Evolutionary conservation across 176 grass and related monocot genomes (phyloP), one percentile per base, ranked within the genome.

Genomic region (Cenchrus purpureus): DNA sequence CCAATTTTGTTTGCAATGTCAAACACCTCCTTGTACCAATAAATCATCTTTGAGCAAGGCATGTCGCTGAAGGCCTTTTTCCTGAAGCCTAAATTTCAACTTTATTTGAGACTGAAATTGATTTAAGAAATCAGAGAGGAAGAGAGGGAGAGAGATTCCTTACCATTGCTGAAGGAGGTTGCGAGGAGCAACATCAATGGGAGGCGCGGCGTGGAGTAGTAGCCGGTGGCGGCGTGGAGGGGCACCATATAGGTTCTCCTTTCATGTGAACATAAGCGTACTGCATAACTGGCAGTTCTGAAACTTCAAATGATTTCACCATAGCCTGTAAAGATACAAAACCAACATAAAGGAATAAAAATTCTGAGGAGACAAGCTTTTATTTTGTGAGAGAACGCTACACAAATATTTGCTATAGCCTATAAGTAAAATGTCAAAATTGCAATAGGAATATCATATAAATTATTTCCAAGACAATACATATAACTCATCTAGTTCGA

Each of bases 221-320:
- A 34, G 34, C 34, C 34, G 34, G 34, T 34, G 34, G 34, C 34
- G 34, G 34, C 34, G 34, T 34, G 34, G 34, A 34, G 34, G 34
- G 43, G 48, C 34, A 22, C 19, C 72, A 74, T 22, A 68, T 31
- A 74, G 57, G 5, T 62, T 67, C 13, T 74, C 34, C 69, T 74
- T 74, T 74, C 59, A 74, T 58, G 12, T 42, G 9, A 87, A 14
- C 43, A 73, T 61, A 90, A 68, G 68, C 29, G 13, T 17, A 51
- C 13, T 63, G 69, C 25, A 57, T 95, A 95, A 91, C 96, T 86
- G 96, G 96, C 74, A 98, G 79, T 66, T 98, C 96, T 25, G 96
- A 91, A 56, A 91, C 91, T 83, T 98, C 97, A 75, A 98, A 98
- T 72, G 93, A 98, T 85, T 98, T 98, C 76, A 92, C 93, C 97